Conservation (phyloP, 2,329 filamentous ascomycete genomes). For the Tolypocladium inflatum region DNA sequence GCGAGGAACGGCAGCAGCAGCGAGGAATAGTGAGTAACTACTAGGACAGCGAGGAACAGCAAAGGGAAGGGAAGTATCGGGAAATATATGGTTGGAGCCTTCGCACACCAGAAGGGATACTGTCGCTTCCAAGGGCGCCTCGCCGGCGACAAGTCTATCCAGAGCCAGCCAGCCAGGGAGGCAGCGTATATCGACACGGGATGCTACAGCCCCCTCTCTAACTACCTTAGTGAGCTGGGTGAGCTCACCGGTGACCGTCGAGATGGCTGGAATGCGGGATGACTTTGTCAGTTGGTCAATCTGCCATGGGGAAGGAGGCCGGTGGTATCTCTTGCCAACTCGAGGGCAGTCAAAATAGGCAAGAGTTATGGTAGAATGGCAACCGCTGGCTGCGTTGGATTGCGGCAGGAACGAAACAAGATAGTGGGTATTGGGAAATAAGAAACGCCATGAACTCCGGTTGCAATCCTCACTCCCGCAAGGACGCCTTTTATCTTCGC, state of each 20-base stretch:
- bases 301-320: neutral
- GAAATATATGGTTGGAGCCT: no score
- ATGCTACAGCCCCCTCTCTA: neutral
- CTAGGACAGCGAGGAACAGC: no score
- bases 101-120: neutral
- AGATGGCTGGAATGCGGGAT: neutral
- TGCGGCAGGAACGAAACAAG: neutral
- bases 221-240: no score
- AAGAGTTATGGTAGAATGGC: neutral
- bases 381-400: neutral
- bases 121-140: neutral
- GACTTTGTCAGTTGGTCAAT: neutral
- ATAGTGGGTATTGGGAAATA: neutral
- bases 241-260: neutral
- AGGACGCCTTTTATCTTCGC: neutral
- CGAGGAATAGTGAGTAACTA: neutral
- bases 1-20: neutral
- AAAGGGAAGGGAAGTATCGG: no score
- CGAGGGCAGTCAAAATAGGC: neutral
- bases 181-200: neutral
- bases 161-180: neutral
- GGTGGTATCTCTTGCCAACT: neutral
- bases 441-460: neutral
- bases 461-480: neutral
- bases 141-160: neutral